Conservation (phyloP, 225 moss, liverwort and hornwort genomes). For the Bryoerythrophyllum caledonicum region DNA sequence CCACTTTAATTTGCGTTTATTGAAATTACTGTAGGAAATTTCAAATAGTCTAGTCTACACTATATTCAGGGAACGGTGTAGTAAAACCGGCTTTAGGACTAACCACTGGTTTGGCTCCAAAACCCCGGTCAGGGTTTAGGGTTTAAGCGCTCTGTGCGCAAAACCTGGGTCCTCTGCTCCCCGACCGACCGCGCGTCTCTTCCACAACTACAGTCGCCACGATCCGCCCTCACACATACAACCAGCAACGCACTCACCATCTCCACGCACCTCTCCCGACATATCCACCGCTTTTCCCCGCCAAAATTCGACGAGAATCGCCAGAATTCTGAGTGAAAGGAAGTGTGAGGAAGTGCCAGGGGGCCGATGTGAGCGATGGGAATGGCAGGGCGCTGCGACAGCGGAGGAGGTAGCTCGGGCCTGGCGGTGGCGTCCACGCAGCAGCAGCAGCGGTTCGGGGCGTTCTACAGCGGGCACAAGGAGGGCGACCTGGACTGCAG, state of each 20-base stretch:
- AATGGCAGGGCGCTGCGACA: slow-evolving; percentile 30
- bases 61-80: too few species aligned
- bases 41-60: too few species aligned
- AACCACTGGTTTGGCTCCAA: too few species aligned
- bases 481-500: slow-evolving; percentile 59
- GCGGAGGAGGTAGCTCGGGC: slow-evolving; percentile 19
- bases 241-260: too few species aligned
- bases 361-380: background rate
- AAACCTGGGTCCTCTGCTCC: background rate
- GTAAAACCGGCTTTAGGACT: too few species aligned
- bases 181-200: background rate
- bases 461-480: slow-evolving; percentile 33
- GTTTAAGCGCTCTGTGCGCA: background rate
- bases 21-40: too few species aligned
- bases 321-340: background rate
- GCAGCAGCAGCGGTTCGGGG: slow-evolving; percentile 25
- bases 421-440: slow-evolving; percentile 30
- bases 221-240: too few species aligned
- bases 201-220: too few species aligned
- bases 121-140: background rate
- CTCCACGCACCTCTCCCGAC: too few species aligned
- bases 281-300: too few species aligned
- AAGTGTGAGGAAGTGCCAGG: background rate
- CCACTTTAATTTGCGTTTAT: too few species aligned
- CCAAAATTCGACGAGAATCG: background rate